These are phyloP conservation scores for Botrytis elliptica DNA, from an alignment of 2,329 filamentous ascomycete genomes.

Conservation along the genomic window DNA sequence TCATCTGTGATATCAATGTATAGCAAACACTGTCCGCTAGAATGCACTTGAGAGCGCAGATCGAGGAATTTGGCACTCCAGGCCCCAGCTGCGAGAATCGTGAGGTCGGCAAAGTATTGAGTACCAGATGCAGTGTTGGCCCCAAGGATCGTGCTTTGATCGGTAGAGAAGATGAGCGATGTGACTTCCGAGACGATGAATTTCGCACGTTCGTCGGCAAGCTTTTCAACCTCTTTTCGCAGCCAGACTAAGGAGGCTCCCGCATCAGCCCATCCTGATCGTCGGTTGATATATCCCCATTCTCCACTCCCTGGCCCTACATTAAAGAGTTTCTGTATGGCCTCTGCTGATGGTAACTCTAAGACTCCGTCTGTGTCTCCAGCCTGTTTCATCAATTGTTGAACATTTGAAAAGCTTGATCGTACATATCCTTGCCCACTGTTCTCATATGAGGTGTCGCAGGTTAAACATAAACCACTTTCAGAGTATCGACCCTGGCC, in stretches of 20 bases:
- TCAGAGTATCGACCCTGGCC: constrained; percentile 68
- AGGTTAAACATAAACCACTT: constrained; percentile 65
- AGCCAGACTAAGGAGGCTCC: constrained; percentile 67
- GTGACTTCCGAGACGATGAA: constrained; percentile 50
- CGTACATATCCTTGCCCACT: constrained; percentile 52
- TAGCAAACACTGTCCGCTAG: constrained; percentile 78
- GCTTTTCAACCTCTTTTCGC: constrained; percentile 34
- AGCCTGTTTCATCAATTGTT: constrained; percentile 38
- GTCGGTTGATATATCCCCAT: constrained; percentile 71
- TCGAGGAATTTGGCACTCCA: constrained; percentile 82
- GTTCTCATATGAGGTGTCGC: constrained; percentile 44
- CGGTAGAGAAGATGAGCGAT: constrained; percentile 29
- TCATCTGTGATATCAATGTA: constrained; percentile 72
- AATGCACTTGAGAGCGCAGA: constrained; percentile 70
- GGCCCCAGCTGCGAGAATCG: constrained; percentile 80
- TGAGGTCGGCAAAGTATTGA: constrained; percentile 63
- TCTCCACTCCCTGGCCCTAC: constrained; percentile 55
- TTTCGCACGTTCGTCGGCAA: constrained; percentile 42
- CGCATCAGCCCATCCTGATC: constrained; percentile 79
- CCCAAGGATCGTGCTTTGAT: constrained; percentile 49
- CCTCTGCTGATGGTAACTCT: constrained; percentile 47
- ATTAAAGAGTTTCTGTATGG: constrained; percentile 47
- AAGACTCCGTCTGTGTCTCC: constrained; percentile 31
- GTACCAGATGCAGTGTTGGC: constrained; percentile 53
- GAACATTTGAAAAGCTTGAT: constrained; percentile 61